phyloP scores from a whole-genome alignment of 495 filamentous ascomycete species.

The Penicillium subrubescens region DNA sequence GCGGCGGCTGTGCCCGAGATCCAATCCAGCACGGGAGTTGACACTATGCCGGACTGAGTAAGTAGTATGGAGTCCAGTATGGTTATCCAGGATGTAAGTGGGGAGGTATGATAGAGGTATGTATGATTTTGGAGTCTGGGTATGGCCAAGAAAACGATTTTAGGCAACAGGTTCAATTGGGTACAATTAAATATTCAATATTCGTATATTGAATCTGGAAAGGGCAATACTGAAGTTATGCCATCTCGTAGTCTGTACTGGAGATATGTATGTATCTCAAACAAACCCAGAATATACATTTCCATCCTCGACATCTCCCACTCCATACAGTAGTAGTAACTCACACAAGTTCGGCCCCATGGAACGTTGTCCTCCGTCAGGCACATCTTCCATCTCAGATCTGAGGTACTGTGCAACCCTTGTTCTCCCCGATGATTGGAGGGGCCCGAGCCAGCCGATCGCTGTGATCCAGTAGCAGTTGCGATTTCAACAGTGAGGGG shows the following conservation, averaged over 20 bases:
- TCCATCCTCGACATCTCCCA: neutral
- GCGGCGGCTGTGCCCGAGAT: conserved; percentile 18
- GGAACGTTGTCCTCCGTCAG: neutral
- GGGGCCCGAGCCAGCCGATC: neutral
- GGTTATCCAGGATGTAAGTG: too few relatives aligned
- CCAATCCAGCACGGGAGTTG: neutral
- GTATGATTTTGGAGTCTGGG: too few relatives aligned
- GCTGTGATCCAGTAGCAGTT: conserved; percentile 13
- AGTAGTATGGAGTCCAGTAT: neutral
- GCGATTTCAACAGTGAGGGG: conserved; percentile 15
- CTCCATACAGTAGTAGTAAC: neutral
- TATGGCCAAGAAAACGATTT: too few relatives aligned
- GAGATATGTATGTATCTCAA: too few relatives aligned
- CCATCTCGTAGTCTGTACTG: too few relatives aligned
- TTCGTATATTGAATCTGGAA: too few relatives aligned
- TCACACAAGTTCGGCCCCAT: neutral
- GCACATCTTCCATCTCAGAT: conserved; percentile 8
- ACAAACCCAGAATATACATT: neutral
- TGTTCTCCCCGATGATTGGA: conserved; percentile 3
- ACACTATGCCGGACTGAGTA: neutral
- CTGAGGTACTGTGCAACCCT: conserved; percentile 11
- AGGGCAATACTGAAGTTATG: too few relatives aligned
- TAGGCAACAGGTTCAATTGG: too few relatives aligned
- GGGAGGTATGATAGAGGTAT: too few relatives aligned
- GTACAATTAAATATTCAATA: too few relatives aligned